A percentile compares a stretch with the other conserved stretches of the same genome.
phyloP scores from a whole-genome alignment of 2,329 filamentous ascomycete genomes.

The Aplosporella prunicola region DNA sequence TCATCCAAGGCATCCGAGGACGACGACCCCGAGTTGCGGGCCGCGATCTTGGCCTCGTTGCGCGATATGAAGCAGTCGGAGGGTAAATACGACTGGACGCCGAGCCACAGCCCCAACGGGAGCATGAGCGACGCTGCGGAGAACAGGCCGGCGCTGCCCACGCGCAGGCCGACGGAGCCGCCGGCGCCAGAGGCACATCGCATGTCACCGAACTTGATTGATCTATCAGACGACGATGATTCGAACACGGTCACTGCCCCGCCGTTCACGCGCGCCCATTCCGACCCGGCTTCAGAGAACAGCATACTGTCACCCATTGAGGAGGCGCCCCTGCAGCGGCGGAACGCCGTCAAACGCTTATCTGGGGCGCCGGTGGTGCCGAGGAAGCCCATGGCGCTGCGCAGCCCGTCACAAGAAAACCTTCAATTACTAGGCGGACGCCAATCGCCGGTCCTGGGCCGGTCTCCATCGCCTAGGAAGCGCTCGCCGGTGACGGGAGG shows the following conservation, averaged over 20 bases:
- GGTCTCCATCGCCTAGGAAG: too few species aligned
- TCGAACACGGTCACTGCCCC: slow-evolving; percentile 14
- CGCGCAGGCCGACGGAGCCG: slow-evolving; percentile 22
- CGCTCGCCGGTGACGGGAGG: too few species aligned
- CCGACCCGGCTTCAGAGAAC: slow-evolving; percentile 17
- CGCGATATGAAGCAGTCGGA: slow-evolving; percentile 35
- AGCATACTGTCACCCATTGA: slow-evolving; percentile 13
- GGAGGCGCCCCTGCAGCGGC: slow-evolving; percentile 15
- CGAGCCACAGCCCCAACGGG: slow-evolving; percentile 22
- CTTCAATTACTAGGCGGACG: too few species aligned
- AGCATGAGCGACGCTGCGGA: slow-evolving; percentile 28
- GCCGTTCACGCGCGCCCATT: slow-evolving; percentile 16
- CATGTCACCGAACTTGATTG: slow-evolving; percentile 32
- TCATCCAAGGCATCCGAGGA: slow-evolving; percentile 23
- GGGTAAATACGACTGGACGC: slow-evolving; percentile 14
- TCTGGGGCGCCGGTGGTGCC: slow-evolving; percentile 6
- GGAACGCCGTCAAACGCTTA: background rate
- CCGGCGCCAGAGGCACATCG: slow-evolving; percentile 17
- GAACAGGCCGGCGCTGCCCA: slow-evolving; percentile 27
- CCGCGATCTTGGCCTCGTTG: slow-evolving; percentile 40
- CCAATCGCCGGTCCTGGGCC: slow-evolving; percentile 11
- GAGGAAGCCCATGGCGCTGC: slow-evolving; percentile 27
- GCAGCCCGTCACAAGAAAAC: slow-evolving; percentile 28
- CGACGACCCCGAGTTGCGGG: slow-evolving; percentile 38
- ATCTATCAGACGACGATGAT: slow-evolving; percentile 36